Evolutionary conservation across 202 grass and related monocot genomes (phyloP), one percentile per base, ranked within the genome.

Genomic region (Hordeum pubiflorum): DNA sequence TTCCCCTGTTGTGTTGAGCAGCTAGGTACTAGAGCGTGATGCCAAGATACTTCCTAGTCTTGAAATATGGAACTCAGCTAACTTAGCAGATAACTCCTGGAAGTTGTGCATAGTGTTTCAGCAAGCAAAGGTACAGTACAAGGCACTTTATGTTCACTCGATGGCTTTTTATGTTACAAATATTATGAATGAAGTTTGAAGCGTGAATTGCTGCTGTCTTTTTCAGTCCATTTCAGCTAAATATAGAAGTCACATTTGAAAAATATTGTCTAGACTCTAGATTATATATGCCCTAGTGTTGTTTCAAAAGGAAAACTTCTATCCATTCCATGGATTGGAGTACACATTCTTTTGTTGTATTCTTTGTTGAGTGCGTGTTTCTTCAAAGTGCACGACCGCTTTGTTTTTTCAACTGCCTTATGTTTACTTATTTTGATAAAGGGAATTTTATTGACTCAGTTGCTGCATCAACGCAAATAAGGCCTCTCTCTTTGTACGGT

Each of bases 81-180:
- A 57, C 14, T 71, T 46, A 72, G 36, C 44, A 59, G 64, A 66
- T 73, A 73, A 59, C 58, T 73, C n/a, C 72, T 78, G 21, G 46
- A 72, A 81, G 72, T 64, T 87, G 10, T 83, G 23, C 26, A 58
- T 72, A 63, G 23, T 46, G 64, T 71, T 44, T 65, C 34, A 1
- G 1, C 36, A 58, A 48, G 5, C 20, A 18, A 48, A 81, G 76
- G 76, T 84, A 71, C 27, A 73, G 23, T 10, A 14, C 32, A 15
- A 52, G 8, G 18, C 37, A 54, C 64, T 7, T 76, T 55, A 9
- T 48, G 1, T 72, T 77, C 26, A 58, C 81, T 15, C 18, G 34
- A 3, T 64, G 34, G 3, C 29, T 64, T 15, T 60, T 86, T 77
- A 79, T 62, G 46, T 56, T 64, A 58, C 17, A 26, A 79, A 63